Evolutionary conservation across 495 filamentous ascomycete species (phyloP).

Genomic region (Chaetomidium leptoderma): DNA sequence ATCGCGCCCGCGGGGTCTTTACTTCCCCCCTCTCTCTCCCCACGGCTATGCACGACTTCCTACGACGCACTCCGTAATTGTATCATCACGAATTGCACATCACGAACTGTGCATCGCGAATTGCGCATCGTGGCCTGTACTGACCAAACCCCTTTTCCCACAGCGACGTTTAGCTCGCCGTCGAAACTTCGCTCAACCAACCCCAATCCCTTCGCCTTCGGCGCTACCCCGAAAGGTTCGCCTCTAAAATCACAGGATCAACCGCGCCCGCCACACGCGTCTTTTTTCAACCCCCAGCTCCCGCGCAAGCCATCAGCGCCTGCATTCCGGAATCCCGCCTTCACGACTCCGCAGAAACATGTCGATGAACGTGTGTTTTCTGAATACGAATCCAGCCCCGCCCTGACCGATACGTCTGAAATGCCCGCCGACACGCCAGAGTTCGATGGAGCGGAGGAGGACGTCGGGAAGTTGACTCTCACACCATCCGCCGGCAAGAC

Average conservation of each 20-base stretch:
- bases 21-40: not conserved
- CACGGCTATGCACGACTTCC: too few relatives aligned
- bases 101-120: not conserved
- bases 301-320: constrained; percentile 37
- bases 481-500: constrained; percentile 39
- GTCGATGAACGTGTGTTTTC: constrained; percentile 61
- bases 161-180: constrained; percentile 33
- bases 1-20: not conserved
- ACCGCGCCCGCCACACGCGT: constrained; percentile 34
- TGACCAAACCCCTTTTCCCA: constrained; percentile 7
- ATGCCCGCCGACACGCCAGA: constrained; percentile 46
- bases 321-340: constrained; percentile 63
- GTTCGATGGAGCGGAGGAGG: constrained; percentile 31
- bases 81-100: not conserved
- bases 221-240: constrained; percentile 20
- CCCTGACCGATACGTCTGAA: constrained; percentile 62
- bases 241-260: constrained; percentile 34
- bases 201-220: constrained; percentile 34
- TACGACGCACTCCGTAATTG: not conserved
- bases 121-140: constrained; percentile 6
- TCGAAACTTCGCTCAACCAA: constrained; percentile 15
- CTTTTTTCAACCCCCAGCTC: constrained; percentile 37
- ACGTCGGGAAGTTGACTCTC: constrained; percentile 36
- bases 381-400: constrained; percentile 69
- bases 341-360: constrained; percentile 74